Evolutionary conservation across 495 filamentous ascomycete genomes (phyloP), one percentile per base, ranked within the genome.

Genomic region (Aspergillus mulundensis): DNA sequence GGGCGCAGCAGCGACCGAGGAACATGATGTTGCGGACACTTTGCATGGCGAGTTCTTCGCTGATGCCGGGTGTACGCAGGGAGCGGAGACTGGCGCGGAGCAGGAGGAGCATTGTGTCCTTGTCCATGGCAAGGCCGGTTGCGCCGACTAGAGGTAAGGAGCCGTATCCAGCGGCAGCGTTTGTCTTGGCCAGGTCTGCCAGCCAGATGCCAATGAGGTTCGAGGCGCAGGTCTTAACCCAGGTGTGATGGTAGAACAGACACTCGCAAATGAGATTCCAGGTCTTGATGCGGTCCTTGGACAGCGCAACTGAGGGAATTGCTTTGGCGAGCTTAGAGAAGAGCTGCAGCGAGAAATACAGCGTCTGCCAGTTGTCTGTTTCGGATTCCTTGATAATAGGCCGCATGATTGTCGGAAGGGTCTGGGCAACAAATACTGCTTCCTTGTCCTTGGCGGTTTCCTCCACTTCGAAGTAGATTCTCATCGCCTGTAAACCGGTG

Each of bases 151-250:
- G 68, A 1, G 88, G 89, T 20, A 92, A 59, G 7, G 69, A 70
- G 16, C 67, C 62, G 42, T 84, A 77, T 5, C 75, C 80, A 39
- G 65, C 61, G 12, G 77, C 75, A 3, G 73, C 72, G 53, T 84
- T 84, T 1, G 76, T 81, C 51, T 81, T 81, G 28, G 89, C 86
- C 48, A 95, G 81, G 64, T 95, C 88, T 0, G 86, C 83, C 50
- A 97, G 84, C 72, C 85, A 92, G 23, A 80, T 73, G 24, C 87
- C 86, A 10, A 91, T 62, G n/a, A 97, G 79, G 55, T 82, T 85
- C 5, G 87, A 81, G 16, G 89, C 82, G 15, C 84, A 86, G 21
- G 89, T 79, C 65, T 94, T 92, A 54, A 96, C 83, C 73, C 84
- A 85, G 7, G 82, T 64, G 65, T 95, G 83, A 18, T 84, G 84